Conservation (phyloP, 2,329 filamentous ascomycete genomes). For the Aspergillus fischeri region DNA sequence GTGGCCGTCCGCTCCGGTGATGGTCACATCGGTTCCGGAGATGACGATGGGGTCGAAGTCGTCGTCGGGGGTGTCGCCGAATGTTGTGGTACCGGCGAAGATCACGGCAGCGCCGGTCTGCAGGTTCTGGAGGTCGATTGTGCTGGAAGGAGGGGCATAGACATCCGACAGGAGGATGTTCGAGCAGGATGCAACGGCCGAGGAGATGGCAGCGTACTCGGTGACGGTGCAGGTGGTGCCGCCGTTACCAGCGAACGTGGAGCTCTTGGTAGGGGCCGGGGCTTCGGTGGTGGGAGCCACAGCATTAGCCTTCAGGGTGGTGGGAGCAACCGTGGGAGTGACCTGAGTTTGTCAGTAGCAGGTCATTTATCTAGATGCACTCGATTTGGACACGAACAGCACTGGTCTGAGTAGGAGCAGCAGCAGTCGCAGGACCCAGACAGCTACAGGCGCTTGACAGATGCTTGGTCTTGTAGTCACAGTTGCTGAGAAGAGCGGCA, state of each 20-base stretch:
- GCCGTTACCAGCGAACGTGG: constrained; percentile 5
- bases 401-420: not conserved
- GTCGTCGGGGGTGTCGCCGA: constrained; percentile 34
- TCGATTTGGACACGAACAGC: not conserved
- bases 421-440: constrained; percentile 13
- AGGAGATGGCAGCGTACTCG: constrained; percentile 29
- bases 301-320: constrained; percentile 2
- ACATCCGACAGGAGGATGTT: constrained; percentile 41
- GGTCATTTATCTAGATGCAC: not conserved
- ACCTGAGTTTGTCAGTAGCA: not conserved
- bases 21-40: constrained; percentile 38
- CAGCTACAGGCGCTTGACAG: constrained; percentile 24
- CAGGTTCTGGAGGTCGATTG: constrained; percentile 40
- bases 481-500: constrained; percentile 14
- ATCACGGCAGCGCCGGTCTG: constrained; percentile 40
- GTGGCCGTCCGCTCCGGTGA: constrained; percentile 34
- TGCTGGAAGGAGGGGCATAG: constrained; percentile 34
- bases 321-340: not conserved
- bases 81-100: constrained; percentile 39
- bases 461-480: constrained; percentile 18
- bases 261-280: not conserved
- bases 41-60: constrained; percentile 38
- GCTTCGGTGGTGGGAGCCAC: not conserved
- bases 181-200: constrained; percentile 39
- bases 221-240: constrained; percentile 22